These are phyloP conservation scores for Psidium friedrichsthalianum DNA, from an alignment of 345 rosid species.

Conservation along the genomic window DNA sequence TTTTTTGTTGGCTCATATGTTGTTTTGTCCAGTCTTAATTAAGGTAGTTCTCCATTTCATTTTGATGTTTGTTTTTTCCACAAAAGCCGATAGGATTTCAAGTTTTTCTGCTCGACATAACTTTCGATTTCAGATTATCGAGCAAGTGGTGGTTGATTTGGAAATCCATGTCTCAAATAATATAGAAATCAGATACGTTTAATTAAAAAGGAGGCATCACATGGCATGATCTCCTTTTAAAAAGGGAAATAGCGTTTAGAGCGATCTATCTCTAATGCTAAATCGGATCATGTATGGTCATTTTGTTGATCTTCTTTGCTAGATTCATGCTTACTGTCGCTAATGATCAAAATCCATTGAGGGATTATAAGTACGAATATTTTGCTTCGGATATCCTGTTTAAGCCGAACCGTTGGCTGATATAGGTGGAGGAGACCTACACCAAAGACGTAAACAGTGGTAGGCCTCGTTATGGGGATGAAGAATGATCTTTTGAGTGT, in stretches of 20 bases:
- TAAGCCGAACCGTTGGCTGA: neutral
- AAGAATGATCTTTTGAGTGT: neutral
- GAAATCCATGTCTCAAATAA: neutral
- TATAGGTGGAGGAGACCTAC: neutral
- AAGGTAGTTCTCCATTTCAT: neutral
- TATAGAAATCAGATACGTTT: neutral
- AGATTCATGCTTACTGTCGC: neutral
- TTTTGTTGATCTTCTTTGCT: neutral
- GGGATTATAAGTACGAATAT: neutral
- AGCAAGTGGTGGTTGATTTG: neutral
- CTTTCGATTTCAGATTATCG: neutral
- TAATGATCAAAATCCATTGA: neutral
- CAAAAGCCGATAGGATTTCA: neutral
- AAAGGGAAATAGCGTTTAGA: neutral
- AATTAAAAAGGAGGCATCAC: neutral
- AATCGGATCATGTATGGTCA: neutral
- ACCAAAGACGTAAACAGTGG: neutral
- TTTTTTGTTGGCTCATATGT: neutral
- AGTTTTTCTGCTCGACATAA: neutral
- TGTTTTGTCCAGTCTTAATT: neutral
- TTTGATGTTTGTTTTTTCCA: neutral
- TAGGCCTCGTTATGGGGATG: neutral
- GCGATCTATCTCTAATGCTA: neutral
- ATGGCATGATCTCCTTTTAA: neutral
- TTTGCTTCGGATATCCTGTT: neutral